These are phyloP conservation scores for Candida anutae DNA, from an alignment of 1,139 yeast species.

Conservation along the genomic window DNA sequence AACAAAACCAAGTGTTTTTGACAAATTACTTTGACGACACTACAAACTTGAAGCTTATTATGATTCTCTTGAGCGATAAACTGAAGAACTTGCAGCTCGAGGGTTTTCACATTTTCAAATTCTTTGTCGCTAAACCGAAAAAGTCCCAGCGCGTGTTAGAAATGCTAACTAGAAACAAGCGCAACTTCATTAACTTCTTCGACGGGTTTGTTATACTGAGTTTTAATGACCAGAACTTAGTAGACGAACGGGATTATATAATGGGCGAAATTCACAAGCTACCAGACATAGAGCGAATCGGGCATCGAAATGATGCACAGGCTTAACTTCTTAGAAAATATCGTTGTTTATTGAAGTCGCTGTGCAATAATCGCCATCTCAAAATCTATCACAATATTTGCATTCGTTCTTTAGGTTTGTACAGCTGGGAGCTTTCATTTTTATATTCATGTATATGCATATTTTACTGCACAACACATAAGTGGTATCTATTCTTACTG, in stretches of 20 bases:
- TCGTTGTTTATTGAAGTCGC: too few species aligned
- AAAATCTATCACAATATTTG: too few species aligned
- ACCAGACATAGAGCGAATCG: conserved; percentile 26
- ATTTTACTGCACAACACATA: too few species aligned
- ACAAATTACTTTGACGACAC: conserved; percentile 72
- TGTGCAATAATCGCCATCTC: too few species aligned
- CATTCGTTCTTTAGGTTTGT: too few species aligned
- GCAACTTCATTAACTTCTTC: conserved; percentile 64
- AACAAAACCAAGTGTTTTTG: conserved; percentile 68
- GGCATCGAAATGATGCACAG: too few species aligned
- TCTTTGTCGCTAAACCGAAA: conserved; percentile 90
- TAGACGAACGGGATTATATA: conserved; percentile 77
- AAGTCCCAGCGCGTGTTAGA: conserved; percentile 75
- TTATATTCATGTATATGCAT: too few species aligned
- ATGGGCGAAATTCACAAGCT: conserved; percentile 65
- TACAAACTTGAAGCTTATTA: conserved; percentile 73
- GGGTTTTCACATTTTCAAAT: conserved; percentile 88
- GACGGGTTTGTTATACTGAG: conserved; percentile 57
- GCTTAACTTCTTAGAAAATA: too few species aligned
- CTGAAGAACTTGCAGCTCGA: conserved; percentile 85
- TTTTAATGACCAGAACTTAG: conserved; percentile 58
- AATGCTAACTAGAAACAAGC: conserved; percentile 74
- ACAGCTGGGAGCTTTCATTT: too few species aligned
- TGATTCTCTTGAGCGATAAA: conserved; percentile 81
- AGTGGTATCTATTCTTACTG: conserved; percentile 7